Base-by-base conservation (phyloP, 352 stramenopile species). In the Globisporangium alternatum region DNA sequence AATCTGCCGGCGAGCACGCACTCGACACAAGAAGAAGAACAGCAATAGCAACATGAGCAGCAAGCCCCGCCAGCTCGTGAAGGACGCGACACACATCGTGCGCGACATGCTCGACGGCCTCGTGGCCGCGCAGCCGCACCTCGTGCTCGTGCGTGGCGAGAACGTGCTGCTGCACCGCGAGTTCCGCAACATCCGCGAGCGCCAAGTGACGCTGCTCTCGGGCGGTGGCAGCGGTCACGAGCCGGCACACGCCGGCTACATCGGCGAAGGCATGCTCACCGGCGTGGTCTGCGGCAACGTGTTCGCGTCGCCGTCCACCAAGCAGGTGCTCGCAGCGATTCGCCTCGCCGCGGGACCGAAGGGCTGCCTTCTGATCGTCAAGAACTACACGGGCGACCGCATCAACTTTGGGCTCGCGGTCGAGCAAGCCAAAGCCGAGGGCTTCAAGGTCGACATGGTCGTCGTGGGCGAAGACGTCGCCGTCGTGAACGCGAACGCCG, bases 331-430 rank as follows among this genome's bases (percentile, higher is more conserved):
- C 21, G 86, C 89, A 10, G 96, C 96, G n/a, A 99, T 99, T 74
- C 89, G 93, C 35, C 81, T 96, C 25, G 80, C 86, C 30, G 73
- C 83, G 1, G 87, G 86, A 0, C 74, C 80, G 3, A 81, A 89
- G 44, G 96, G 96, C 45, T 98, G 94, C 64, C 75, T 99, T 6
- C 67, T 99, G 2, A 90, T 99, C 54, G 95, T 99, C 33, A 99
- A 99, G 84, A 99, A 99, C 82, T 99, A 99, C 86, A 99, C 97
- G 2, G 97, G 97, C 28, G 97, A 99, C 78, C 86, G 96, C 45
- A 82, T 99, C 44, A 99, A 99, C 80, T 99, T 99, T 75, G 97
- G 97, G 0, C 90, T 99, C 68, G 97, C 97, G 6, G 91, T 97
- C 33, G 97, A 99, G 80, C 88, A 95, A 51, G 97, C 97, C 53